Base-by-base conservation (phyloP, 345 rosid genomes). In the Citrus trifoliata region DNA sequence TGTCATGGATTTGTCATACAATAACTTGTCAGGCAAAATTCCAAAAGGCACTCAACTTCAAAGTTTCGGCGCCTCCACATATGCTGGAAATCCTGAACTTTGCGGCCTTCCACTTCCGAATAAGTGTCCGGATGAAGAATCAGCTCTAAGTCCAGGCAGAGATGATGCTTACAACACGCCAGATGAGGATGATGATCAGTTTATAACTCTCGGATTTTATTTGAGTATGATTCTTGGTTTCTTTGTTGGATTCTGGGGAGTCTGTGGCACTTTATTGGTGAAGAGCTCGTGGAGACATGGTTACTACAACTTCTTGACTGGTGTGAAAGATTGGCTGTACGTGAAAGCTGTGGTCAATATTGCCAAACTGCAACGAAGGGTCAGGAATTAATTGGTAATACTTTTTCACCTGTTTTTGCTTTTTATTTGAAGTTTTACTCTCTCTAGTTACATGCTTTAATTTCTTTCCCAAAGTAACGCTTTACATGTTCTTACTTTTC, bases 21-120 rank as follows among this genome's bases (percentile, higher is more conserved):
- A 82, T 77, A 79, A 71, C 32, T 46, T 79, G 60, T 55, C 82
- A 1, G 71, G 82, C 51, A 79, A 37, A 72, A 68, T 82, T 59
- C 82, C 80, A 19, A 7, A 22, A 5, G 13, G 78, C 63, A 61
- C 78, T 22, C 82, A 76, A 32, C 32, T 79, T n/a, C 71, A 71
- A 48, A 16, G 70, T 19, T 79, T 76, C 8, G 18, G 4, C 25
- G 67, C 74, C 40, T 19, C 58, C 6, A 18, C 7, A 6, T 53
- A 53, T 18, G 58, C 58, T 5, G 58, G 58, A 53, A 53, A 53
- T 18, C 58, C 58, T 53, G 58, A 53, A 53, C 58, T 53, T 53
- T 53, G 22, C 7, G 58, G 58, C 58, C 2, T 18, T 2, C 58
- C 58, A 53, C 58, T 53, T 53, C 58, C 22, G 19, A 53, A 53